phyloP scores from a whole-genome alignment of 306 rosid genomes.

The Potentilla sterilis region DNA sequence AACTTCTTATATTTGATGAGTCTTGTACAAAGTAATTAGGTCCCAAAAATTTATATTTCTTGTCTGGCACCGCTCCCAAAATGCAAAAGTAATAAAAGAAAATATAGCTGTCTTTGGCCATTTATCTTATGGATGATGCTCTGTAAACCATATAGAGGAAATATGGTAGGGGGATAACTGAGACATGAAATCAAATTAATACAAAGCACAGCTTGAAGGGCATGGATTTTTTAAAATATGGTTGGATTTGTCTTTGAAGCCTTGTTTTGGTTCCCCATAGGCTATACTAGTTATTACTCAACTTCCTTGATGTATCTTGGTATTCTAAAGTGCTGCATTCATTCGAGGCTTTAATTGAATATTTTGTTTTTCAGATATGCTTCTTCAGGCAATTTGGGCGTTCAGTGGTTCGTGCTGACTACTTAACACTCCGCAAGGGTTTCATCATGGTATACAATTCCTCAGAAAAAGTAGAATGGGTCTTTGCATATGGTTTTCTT shows the following conservation, averaged over 20 bases:
- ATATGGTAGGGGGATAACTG: not conserved
- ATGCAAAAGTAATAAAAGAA: not conserved
- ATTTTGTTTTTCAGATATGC: slow-evolving; percentile 57
- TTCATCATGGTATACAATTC: slow-evolving; percentile 68
- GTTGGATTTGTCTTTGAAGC: not conserved
- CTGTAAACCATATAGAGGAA: not conserved
- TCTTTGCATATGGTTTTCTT: not conserved
- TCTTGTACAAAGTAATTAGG: not conserved
- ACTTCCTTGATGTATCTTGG: not conserved
- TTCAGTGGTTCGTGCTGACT: slow-evolving; percentile 85
- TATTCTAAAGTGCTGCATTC: not conserved
- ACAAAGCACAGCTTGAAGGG: not conserved
- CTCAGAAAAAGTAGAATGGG: not conserved
- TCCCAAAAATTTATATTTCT: not conserved
- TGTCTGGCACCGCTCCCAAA: too few relatives aligned
- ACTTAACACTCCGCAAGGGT: slow-evolving; percentile 88
- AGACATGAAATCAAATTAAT: not conserved
- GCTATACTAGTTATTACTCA: not conserved
- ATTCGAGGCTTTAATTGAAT: not conserved
- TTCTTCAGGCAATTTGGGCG: slow-evolving; percentile 88
- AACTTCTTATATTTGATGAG: not conserved
- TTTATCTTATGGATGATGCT: not conserved
- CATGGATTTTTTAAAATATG: not conserved
- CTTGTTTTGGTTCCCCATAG: not conserved
- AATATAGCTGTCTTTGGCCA: not conserved